These are phyloP conservation scores for Elsinoe arachidis DNA, from an alignment of 2,329 filamentous ascomycete species.

Conservation along the genomic window DNA sequence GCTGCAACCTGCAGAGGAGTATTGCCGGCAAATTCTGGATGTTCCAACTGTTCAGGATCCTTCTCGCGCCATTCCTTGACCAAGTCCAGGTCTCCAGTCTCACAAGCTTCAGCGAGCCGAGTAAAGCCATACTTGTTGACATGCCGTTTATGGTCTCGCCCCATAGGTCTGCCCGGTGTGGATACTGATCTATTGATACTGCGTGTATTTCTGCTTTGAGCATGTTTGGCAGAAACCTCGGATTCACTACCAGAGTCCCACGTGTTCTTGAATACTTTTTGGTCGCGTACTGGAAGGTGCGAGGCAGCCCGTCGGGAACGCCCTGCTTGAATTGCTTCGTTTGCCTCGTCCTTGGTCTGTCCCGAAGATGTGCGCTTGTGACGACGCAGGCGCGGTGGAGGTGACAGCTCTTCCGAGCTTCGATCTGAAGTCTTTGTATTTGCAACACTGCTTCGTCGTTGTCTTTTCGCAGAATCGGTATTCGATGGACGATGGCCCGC, in stretches of 20 bases:
- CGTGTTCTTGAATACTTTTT: constrained; percentile 28
- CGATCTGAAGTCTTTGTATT: neutral
- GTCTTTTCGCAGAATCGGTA: constrained; percentile 13
- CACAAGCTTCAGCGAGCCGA: constrained; percentile 78
- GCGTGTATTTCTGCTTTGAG: constrained; percentile 49
- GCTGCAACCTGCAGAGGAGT: constrained; percentile 90
- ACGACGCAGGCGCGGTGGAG: constrained; percentile 49
- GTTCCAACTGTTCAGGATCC: constrained; percentile 77
- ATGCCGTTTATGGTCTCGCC: constrained; percentile 60
- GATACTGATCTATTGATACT: constrained; percentile 42
- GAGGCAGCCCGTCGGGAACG: constrained; percentile 41
- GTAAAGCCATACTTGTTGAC: constrained; percentile 90
- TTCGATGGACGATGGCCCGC: constrained; percentile 16
- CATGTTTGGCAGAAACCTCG: constrained; percentile 49
- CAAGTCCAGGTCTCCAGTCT: constrained; percentile 70
- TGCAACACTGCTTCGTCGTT: constrained; percentile 11
- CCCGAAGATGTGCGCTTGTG: constrained; percentile 59
- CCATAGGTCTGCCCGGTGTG: constrained; percentile 48
- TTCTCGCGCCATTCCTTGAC: constrained; percentile 68
- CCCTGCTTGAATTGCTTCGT: constrained; percentile 7
- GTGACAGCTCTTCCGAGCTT: constrained; percentile 38
- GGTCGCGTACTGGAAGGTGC: constrained; percentile 33
- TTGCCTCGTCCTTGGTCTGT: constrained; percentile 50
- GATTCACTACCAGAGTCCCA: constrained; percentile 52
- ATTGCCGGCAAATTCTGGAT: constrained; percentile 91